Base-by-base conservation (phyloP, 1,284 basidiomycete species). In the Ustilago shanxiensis region DNA sequence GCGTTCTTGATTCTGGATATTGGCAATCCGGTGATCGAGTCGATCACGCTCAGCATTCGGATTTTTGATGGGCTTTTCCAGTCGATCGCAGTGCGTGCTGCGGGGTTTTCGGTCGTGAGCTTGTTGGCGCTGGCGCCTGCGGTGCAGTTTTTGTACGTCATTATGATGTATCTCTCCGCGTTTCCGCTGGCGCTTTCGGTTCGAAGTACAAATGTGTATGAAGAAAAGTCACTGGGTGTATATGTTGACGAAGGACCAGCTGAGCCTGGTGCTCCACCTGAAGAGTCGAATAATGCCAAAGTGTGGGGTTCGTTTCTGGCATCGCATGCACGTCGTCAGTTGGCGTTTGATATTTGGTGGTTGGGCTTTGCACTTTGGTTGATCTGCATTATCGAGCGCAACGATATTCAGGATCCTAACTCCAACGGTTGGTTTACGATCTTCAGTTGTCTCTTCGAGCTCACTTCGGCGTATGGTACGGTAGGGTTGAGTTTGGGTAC, bases 151-250 rank as follows among this genome's bases (percentile, higher is more conserved):
- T 91, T 97, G 41, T 96, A 93, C 85, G 90, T 84, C 52, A 37
- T 84, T 51, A 85, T 86, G 83, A 96, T 96, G 93, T 86, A 86
- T 33, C 72, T 86, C 66, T 72, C 80, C 44, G 83, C 85, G 26
- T 89, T 89, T 73, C 89, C 89, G 13, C 88, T 90, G 47, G 89
- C 89, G 20, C 84, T 90, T 61, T 92, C 91, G 78, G 93, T 99
- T 11, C 93, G 95, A n/a, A 91, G 93, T n/a, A 98, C 96, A 22
- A 98, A 98, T 86, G 96, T 98, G 0, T 98, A 98, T 86, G 96
- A 99, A 85, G 95, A 98, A 81, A 91, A 81, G 60, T 80, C 79
- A 24, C 71, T 86, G 2, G 84, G 85, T 7, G 77, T 84, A 13
- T 84, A 74, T 52, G 68, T 72, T 47, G 67, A 70, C 33, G 73